A percentile compares a stretch with the other conserved stretches of the same genome.
phyloP scores from a whole-genome alignment of 108 stramenopile genomes.

The Nitzschia palea region DNA sequence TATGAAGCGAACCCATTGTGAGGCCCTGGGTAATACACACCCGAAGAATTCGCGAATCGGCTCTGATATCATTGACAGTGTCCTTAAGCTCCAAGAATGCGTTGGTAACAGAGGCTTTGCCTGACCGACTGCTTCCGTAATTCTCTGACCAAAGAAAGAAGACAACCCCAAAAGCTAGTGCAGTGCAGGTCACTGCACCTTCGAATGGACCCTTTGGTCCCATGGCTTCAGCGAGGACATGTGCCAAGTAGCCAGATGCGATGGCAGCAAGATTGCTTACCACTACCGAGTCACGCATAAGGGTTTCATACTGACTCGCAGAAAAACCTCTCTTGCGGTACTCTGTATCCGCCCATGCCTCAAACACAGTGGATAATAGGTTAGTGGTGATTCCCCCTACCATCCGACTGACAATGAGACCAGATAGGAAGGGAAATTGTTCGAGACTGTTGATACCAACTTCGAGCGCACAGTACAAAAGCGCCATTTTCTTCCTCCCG shows the following conservation, averaged over 20 bases:
- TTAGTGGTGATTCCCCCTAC: slow-evolving; percentile 80
- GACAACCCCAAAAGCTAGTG: slow-evolving; percentile 57
- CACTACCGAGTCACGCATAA: slow-evolving; percentile 67
- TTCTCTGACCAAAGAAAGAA: slow-evolving; percentile 76
- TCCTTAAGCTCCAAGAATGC: slow-evolving; percentile 23
- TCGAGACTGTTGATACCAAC: slow-evolving; percentile 61
- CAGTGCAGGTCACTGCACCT: slow-evolving; percentile 74
- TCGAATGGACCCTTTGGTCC: slow-evolving; percentile 87
- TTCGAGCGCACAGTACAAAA: slow-evolving; percentile 84
- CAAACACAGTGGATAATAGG: slow-evolving; percentile 75
- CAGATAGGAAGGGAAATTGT: slow-evolving; percentile 59
- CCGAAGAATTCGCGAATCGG: slow-evolving; percentile 46
- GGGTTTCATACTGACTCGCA: slow-evolving; percentile 65
- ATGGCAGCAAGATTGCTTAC: slow-evolving; percentile 86
- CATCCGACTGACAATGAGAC: slow-evolving; percentile 71
- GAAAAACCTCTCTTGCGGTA: slow-evolving; percentile 66
- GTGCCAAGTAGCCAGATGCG: slow-evolving; percentile 70
- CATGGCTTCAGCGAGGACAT: slow-evolving; percentile 48
- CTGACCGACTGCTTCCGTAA: slow-evolving; percentile 46
- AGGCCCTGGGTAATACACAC: slow-evolving; percentile 69
- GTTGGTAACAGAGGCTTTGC: slow-evolving; percentile 1
- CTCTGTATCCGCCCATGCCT: slow-evolving; percentile 83
- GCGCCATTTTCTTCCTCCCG: slow-evolving; percentile 70
- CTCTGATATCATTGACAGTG: slow-evolving; percentile 30
- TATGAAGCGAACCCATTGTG: slow-evolving; percentile 72